Conservation (phyloP, 2,329 filamentous ascomycete genomes). For the Fusarium circinatum region DNA sequence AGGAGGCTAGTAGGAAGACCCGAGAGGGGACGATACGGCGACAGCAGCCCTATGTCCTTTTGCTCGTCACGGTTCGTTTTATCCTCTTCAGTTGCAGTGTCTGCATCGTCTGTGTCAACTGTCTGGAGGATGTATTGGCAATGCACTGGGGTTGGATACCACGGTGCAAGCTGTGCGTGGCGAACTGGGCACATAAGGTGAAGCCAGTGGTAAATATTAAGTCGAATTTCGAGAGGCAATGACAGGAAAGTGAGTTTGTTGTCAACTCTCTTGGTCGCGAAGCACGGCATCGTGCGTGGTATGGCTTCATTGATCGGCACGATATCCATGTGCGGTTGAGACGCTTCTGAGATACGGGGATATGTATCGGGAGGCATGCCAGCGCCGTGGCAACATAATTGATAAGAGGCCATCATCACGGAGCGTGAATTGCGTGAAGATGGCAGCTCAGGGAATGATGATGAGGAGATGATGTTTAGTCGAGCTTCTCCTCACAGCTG, state of each 20-base stretch:
- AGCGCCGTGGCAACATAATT: slow-evolving; percentile 26
- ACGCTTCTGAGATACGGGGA: not conserved
- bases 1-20: slow-evolving; percentile 56
- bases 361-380: slow-evolving; percentile 7
- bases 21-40: slow-evolving; percentile 50
- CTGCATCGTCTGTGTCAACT: slow-evolving; percentile 7
- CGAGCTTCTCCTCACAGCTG: slow-evolving; percentile 3
- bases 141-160: slow-evolving; percentile 51
- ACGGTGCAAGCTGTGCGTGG: slow-evolving; percentile 53
- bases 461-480: not conserved
- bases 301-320: slow-evolving; percentile 7
- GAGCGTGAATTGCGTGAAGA: not conserved
- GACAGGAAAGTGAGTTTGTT: slow-evolving; percentile 40
- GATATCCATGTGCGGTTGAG: slow-evolving; percentile 17
- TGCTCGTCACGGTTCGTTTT: not conserved
- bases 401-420: slow-evolving; percentile 25
- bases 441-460: not conserved
- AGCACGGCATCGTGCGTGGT: slow-evolving; percentile 9
- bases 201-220: slow-evolving; percentile 58
- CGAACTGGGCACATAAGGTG: slow-evolving; percentile 51
- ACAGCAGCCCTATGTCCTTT: slow-evolving; percentile 37
- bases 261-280: not conserved
- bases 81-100: not conserved
- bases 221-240: slow-evolving; percentile 58
- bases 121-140: slow-evolving; percentile 47